Base-by-base conservation (phyloP, 495 filamentous ascomycete genomes). In the Xylaria intraflava region DNA sequence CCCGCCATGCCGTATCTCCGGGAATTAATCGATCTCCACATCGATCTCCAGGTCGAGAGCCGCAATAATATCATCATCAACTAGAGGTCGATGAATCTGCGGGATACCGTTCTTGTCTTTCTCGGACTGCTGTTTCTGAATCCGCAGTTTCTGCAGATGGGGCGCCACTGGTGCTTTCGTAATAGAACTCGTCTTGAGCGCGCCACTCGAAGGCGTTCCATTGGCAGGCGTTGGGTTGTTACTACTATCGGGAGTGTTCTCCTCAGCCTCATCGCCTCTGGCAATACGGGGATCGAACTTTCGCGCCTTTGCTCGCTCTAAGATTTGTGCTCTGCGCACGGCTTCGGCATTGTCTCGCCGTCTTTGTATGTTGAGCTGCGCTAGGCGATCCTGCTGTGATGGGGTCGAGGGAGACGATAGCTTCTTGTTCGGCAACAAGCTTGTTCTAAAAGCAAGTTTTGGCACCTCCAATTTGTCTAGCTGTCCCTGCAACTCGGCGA, bases 11-110 rank as follows among this genome's bases (percentile, higher is more conserved):
- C 27, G 10, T 29, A 16, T 29, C 17, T 3, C 19, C 3, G 8
- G 22, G 14, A 24, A 2, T 31, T 64, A 66, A 46, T 66, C 61
- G 51, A 89, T 87, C 23, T 89, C 84, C 51, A 89, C 82, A 50
- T 93, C 88, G 60, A 93, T 87, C 10, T 86, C 89, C 55, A 94
- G 68, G 67, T 92, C 88, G 65, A 92, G 69, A 12, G 83, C 78
- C 0, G 84, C 88, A 62, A 94, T 89, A 56, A 90, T 85, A 65
- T 92, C 88, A 58, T 94, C 89, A 50, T 90, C 87, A 70, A 83
- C 86, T 47, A 90, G 80, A 17, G 85, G 83, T 62, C 83, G 80
- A 43, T 83, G 78, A 51, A 90, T 84, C 31, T 78, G 77, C 1
- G 81, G 78, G 53, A 87, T 69, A 6, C 84, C 84, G 30, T 75